A percentile compares a stretch with the other conserved stretches of the same genome.
These are phyloP conservation scores for Byssochlamys sp. DNA, from an alignment of 2,329 filamentous ascomycete genomes.

Conservation along the genomic window DNA sequence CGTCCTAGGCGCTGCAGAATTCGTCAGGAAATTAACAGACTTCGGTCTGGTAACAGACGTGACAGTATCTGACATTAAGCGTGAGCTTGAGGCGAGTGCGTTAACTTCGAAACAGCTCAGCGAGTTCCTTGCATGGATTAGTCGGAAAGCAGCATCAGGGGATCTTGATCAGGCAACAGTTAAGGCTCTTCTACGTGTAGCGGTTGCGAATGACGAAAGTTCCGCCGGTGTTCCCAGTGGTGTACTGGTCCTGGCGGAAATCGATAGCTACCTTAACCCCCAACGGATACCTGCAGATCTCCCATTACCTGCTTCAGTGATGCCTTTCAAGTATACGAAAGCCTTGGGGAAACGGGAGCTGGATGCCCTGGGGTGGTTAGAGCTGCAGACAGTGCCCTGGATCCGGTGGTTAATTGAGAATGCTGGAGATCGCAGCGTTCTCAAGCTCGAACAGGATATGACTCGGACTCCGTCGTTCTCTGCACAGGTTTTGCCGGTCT, in stretches of 20 bases:
- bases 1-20: conserved; percentile 55
- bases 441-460: conserved; percentile 57
- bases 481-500: conserved; percentile 61
- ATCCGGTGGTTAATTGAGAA: conserved; percentile 68
- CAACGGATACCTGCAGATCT: conserved; percentile 70
- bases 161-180: conserved; percentile 63
- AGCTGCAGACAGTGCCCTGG: conserved; percentile 79
- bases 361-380: conserved; percentile 73
- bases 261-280: conserved; percentile 66
- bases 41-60: conserved; percentile 82
- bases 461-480: conserved; percentile 65
- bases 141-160: conserved; percentile 58
- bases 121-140: conserved; percentile 77
- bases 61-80: conserved; percentile 73
- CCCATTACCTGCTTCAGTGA: conserved; percentile 69
- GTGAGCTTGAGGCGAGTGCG: conserved; percentile 72
- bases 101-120: conserved; percentile 67
- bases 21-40: conserved; percentile 70
- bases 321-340: conserved; percentile 76
- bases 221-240: conserved; percentile 51
- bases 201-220: conserved; percentile 48
- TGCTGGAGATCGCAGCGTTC: conserved; percentile 45
- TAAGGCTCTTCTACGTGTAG: conserved; percentile 64
- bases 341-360: conserved; percentile 58
- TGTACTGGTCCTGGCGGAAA: conserved; percentile 66